A percentile compares a stretch with the other conserved stretches of the same genome.
These are phyloP conservation scores for Xylaria flabelliformis DNA, from an alignment of 495 filamentous ascomycete genomes.

Conservation along the genomic window DNA sequence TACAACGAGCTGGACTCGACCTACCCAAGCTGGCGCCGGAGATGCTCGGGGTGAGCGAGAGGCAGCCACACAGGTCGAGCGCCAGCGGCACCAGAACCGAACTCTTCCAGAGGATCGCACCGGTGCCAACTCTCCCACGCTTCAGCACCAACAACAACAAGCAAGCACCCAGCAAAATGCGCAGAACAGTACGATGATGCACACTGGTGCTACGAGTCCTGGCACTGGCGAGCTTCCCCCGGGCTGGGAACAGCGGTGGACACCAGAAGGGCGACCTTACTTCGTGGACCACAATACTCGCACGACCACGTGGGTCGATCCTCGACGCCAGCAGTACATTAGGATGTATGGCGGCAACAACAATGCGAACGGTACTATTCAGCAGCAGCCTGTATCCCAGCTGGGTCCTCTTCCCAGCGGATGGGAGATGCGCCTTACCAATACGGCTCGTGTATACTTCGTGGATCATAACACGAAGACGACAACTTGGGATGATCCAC, in stretches of 20 bases:
- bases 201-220: constrained; percentile 91
- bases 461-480: constrained; percentile 99
- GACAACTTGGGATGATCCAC: constrained; percentile 98
- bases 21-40: constrained; percentile 77
- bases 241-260: constrained; percentile 95
- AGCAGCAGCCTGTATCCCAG: constrained; percentile 97
- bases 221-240: constrained; percentile 95
- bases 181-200: constrained; percentile 81
- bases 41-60: constrained; percentile 80
- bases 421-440: constrained; percentile 99
- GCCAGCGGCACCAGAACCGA: constrained; percentile 90
- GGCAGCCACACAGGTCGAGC: constrained; percentile 87
- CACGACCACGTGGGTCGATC: constrained; percentile 99
- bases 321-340: constrained; percentile 96
- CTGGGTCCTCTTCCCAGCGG: constrained; percentile 95
- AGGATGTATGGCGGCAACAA: constrained; percentile 90
- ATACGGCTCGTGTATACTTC: constrained; percentile 97
- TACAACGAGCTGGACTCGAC: constrained; percentile 94
- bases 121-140: constrained; percentile 88
- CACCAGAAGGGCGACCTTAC: constrained; percentile 91
- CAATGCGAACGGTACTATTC: constrained; percentile 82
- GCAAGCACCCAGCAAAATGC: constrained; percentile 57
- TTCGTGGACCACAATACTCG: constrained; percentile 99
- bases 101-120: constrained; percentile 96
- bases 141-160: constrained; percentile 64